These are phyloP conservation scores for Erigeron canadensis DNA, from an alignment of 129 eudicot species.

Conservation along the genomic window DNA sequence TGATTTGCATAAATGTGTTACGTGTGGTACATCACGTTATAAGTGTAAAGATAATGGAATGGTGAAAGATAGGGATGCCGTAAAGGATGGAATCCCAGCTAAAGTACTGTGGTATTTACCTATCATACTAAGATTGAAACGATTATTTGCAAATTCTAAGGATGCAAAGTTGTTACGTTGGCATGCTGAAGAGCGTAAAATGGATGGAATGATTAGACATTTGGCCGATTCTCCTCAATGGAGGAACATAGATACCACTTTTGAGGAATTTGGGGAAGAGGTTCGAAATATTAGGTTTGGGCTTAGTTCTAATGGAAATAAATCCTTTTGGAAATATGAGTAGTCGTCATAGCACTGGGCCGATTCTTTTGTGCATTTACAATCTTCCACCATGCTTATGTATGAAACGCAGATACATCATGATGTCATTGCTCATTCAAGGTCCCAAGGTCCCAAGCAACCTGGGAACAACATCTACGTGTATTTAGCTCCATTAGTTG, in stretches of 20 bases:
- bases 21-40: background rate
- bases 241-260: background rate
- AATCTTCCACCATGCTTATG: no score
- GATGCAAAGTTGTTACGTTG: no score
- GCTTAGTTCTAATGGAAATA: background rate
- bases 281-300: background rate
- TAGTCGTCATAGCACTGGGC: no score
- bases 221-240: slow-evolving; percentile 10
- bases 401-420: background rate
- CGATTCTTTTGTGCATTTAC: no score
- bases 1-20: slow-evolving; percentile 1
- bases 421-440: background rate
- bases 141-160: no score
- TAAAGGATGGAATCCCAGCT: background rate
- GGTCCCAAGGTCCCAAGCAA: background rate
- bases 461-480: background rate
- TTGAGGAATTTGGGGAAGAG: background rate
- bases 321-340: background rate
- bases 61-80: background rate
- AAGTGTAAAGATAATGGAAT: no score
- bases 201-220: slow-evolving; percentile 2
- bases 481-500: no score
- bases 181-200: no score
- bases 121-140: no score
- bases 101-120: no score